Base-by-base conservation (phyloP, 805 yeast species). In the Candida maris region DNA sequence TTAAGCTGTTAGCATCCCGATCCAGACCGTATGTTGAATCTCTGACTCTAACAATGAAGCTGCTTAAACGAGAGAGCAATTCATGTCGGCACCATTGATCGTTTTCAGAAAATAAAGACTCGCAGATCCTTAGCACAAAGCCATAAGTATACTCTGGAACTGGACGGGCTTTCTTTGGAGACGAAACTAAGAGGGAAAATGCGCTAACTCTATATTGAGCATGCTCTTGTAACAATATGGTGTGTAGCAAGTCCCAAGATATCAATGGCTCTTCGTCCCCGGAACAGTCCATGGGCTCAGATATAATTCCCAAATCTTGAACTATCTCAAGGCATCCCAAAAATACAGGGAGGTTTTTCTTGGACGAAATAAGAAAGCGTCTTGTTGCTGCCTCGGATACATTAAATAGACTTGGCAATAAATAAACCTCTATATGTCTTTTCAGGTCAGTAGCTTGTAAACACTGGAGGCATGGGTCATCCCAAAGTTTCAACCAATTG, bases 81-180 rank as follows among this genome's bases (percentile, higher is more conserved):
- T 75, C 79, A 44, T 79, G 80, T 51, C 96, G 67, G 1, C 75
- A 67, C 42, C 83, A 89, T 12, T 85, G 68, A 38, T 81, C 77
- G 14, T 73, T 66, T 40, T 85, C 94, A n/a, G 72, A 66, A 39
- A 82, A 70, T 42, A 80, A 68, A 4, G 71, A 59, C 20, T 72
- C 73, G 4, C 81, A 49, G 20, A 70, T 60, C 0, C 64, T 53
- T 25, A 58, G 47, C 0, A 88, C 45, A 1, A 73, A 48, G 0
- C 65, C 62, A 38, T 73, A 73, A 0, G 75, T 64, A 18, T 55
- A 55, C 1, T 60, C 32, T 1, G 75, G 67, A 3, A 89, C 68
- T 0, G 78, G 77, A 33, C 64, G 65, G 0, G 95, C 75, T 3
- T 75, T 73, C 46, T 79, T 80, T 1, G 78, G 71, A 0, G 87